Conservation (phyloP, 108 stramenopile species). For the Epithemia pelagica region DNA sequence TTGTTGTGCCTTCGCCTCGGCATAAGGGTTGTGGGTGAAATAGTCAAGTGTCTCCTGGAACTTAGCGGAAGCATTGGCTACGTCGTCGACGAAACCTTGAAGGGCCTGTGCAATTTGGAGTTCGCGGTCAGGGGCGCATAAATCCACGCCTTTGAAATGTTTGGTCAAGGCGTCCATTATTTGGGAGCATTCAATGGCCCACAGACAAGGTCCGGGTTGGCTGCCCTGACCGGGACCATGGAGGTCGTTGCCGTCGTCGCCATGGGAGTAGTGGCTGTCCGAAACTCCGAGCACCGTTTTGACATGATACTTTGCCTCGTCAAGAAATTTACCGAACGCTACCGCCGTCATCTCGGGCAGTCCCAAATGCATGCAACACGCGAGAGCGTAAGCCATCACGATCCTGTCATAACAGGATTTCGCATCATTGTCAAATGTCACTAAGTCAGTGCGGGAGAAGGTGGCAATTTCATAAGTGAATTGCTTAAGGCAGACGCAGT, state of each 20-base stretch:
- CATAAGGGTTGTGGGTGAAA: background rate
- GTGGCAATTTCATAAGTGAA: background rate
- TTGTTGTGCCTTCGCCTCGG: background rate
- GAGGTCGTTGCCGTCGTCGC: too few relatives aligned
- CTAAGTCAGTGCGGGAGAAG: background rate
- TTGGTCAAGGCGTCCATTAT: background rate
- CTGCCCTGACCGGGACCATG: constrained; percentile 5
- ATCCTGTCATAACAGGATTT: constrained; percentile 7
- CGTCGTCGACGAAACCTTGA: constrained; percentile 9
- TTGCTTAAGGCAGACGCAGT: background rate
- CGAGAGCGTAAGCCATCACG: background rate
- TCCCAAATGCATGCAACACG: background rate
- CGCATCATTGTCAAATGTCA: constrained; percentile 1
- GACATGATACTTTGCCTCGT: background rate
- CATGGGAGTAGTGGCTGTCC: too few relatives aligned
- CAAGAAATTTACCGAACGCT: background rate
- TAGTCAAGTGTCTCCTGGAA: background rate
- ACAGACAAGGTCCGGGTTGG: background rate
- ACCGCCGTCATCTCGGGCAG: too few relatives aligned
- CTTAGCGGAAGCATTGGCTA: background rate
- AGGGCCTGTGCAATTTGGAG: background rate
- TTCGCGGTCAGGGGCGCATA: background rate
- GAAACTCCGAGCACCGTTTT: constrained; percentile 2
- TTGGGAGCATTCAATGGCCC: background rate
- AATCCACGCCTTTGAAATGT: background rate